Evolutionary conservation across 2,329 filamentous ascomycete species (phyloP), one percentile per base, ranked within the genome.

Genomic region (Colletotrichum lini): DNA sequence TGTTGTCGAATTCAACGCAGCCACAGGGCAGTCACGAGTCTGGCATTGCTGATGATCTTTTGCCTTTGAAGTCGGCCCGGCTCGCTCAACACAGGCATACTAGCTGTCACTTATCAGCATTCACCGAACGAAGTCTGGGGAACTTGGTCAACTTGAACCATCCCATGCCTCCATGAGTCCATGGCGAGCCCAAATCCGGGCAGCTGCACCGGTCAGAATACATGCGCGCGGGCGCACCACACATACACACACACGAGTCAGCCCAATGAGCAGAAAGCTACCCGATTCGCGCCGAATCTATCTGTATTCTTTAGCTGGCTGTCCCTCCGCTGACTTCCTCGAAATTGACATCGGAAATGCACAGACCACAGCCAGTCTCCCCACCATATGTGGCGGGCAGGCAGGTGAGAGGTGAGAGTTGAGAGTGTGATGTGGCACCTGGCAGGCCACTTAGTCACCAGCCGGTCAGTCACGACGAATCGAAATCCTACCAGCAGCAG

Each of bases 31-130:
- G 23, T 38, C 64, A 50, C 30, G 58, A 53, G 68, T 50, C 57
- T 50, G 21, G 38, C 52, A 44, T n/a, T 13, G 16, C 30, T 53
- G 63, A 21, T 26, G 30, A 47, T 57, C 15, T 23, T 50, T 50
- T 13, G 47, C 30, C 45, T 44, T 38, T 54, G 26, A 12, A 38
- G 62, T 64, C 47, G 23, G 50, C 45, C 62, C 67, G 49, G 56
- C 56, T 67, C 67, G 61, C 56, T 61, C 67, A 62, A 35, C 56
- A 38, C 42, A 18, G n/a, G 50, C 67, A 10, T 9, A n/a, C 62
- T 58, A 71, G 61, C 54, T 68, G 40, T 71, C 68, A 71, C 57
- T 68, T 68, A 40, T 71, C 69, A 59, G 58, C 30, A 54, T 40
- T 42, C 45, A 53, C 38, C 47, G 23, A 10, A 38, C 35, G 21